These are phyloP conservation scores for Paramyrothecium sp. DNA, from an alignment of 2,329 filamentous ascomycete genomes.

Conservation along the genomic window DNA sequence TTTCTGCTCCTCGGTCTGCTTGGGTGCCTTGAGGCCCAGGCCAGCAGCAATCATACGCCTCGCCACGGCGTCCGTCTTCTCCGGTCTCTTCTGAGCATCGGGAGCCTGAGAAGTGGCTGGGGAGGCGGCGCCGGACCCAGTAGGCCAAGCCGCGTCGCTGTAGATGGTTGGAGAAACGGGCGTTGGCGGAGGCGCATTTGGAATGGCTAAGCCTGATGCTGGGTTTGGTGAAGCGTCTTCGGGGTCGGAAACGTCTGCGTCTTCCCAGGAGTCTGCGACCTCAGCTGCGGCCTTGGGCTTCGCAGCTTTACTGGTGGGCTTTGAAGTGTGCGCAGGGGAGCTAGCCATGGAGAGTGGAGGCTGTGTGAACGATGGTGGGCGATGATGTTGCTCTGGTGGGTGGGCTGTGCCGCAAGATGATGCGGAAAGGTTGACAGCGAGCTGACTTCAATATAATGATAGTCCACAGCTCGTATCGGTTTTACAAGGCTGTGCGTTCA, in stretches of 20 bases:
- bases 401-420: no score
- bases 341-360: no score
- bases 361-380: no score
- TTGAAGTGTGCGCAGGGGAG: no score
- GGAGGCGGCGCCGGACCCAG: constrained; percentile 9
- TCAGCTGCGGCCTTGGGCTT: constrained; percentile 19
- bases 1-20: constrained; percentile 82
- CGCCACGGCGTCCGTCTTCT: constrained; percentile 93
- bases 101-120: constrained; percentile 9
- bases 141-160: constrained; percentile 17
- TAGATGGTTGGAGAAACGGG: constrained; percentile 52
- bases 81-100: constrained; percentile 52
- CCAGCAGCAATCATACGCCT: constrained; percentile 86
- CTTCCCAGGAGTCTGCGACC: constrained; percentile 46
- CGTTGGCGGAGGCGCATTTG: constrained; percentile 62
- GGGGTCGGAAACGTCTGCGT: constrained; percentile 56
- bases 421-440: no score
- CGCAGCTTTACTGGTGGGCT: constrained; percentile 14
- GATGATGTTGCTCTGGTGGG: no score
- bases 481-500: no score
- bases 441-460: no score
- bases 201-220: constrained; percentile 24
- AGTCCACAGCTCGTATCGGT: no score
- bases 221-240: constrained; percentile 22
- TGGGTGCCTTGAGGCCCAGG: constrained; percentile 76